phyloP scores from a whole-genome alignment of 2,329 filamentous ascomycete species.

The Trichoderma asperellum region DNA sequence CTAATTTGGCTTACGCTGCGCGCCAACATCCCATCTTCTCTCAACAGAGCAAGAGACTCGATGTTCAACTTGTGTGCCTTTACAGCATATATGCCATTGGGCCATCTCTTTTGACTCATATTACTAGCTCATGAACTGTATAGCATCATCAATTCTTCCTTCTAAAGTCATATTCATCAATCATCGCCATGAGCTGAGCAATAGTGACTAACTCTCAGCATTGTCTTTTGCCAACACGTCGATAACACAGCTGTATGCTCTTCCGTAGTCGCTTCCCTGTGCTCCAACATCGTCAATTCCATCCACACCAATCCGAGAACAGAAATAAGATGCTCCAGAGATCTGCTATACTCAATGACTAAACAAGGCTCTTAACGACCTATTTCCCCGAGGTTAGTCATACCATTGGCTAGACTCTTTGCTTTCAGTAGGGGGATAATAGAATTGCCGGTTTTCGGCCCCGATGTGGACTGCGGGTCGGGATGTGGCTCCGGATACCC shows the following conservation, averaged over 20 bases:
- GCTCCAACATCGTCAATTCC: neutral
- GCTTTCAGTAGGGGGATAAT: neutral
- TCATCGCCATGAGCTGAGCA: neutral
- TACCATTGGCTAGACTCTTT: neutral
- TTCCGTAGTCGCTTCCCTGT: neutral
- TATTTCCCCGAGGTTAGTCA: neutral
- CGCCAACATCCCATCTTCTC: neutral
- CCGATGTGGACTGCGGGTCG: constrained; percentile 23
- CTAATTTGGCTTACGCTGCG: neutral
- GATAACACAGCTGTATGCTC: neutral
- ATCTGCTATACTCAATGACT: neutral
- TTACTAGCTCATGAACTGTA: neutral
- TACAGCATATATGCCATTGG: neutral
- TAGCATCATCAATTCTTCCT: neutral
- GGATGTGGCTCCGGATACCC: constrained; percentile 22
- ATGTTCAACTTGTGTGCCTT: neutral
- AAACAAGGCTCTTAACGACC: neutral
- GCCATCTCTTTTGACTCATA: neutral
- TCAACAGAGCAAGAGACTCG: neutral
- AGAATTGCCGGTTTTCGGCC: constrained; percentile 27
- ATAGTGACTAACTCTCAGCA: neutral
- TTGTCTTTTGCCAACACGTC: neutral
- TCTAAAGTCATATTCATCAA: neutral
- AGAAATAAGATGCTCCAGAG: neutral
- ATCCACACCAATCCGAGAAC: neutral